These are phyloP conservation scores for Cryptosporidium tyzzeri DNA, from an alignment of 169 alveolate species.

Conservation along the genomic window DNA sequence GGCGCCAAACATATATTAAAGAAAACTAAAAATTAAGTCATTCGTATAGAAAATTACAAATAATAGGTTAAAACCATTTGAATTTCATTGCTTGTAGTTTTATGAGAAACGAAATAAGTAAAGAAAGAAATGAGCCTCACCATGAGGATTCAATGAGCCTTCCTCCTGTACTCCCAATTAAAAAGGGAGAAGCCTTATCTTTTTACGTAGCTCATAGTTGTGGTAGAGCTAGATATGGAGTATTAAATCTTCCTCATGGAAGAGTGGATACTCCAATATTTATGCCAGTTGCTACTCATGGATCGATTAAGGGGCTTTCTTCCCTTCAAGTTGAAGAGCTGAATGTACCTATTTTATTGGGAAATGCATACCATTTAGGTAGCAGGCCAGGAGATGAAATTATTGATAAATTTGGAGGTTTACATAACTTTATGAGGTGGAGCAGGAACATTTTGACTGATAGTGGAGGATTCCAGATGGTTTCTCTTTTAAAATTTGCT, in stretches of 20 bases:
- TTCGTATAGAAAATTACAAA: background rate
- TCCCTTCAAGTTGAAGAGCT: slow-evolving; percentile 84
- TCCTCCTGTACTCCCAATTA: slow-evolving; percentile 33
- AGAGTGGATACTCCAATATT: slow-evolving; percentile 96
- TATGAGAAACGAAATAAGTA: background rate
- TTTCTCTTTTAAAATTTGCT: slow-evolving; percentile 90
- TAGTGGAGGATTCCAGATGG: slow-evolving; percentile 98
- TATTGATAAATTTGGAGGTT: slow-evolving; percentile 91
- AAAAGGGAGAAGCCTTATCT: slow-evolving; percentile 39
- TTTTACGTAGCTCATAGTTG: slow-evolving; percentile 75
- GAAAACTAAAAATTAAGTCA: background rate
- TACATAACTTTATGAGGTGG: slow-evolving; percentile 95
- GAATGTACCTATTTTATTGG: slow-evolving; percentile 90
- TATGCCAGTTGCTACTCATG: slow-evolving; percentile 99
- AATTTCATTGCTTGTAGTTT: background rate
- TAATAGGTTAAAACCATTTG: background rate
- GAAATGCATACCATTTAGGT: slow-evolving; percentile 97
- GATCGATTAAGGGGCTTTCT: slow-evolving; percentile 92
- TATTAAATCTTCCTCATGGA: slow-evolving; percentile 94
- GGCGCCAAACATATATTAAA: background rate
- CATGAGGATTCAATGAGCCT: background rate
- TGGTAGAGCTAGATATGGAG: slow-evolving; percentile 93
- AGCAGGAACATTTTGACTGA: slow-evolving; percentile 95
- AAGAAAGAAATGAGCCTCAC: background rate
- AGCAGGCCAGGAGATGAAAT: slow-evolving; percentile 94